Evolutionary conservation across 2,329 filamentous ascomycete species (phyloP), one percentile per base, ranked within the genome.

Genomic region (Verticillium albo-atrum): DNA sequence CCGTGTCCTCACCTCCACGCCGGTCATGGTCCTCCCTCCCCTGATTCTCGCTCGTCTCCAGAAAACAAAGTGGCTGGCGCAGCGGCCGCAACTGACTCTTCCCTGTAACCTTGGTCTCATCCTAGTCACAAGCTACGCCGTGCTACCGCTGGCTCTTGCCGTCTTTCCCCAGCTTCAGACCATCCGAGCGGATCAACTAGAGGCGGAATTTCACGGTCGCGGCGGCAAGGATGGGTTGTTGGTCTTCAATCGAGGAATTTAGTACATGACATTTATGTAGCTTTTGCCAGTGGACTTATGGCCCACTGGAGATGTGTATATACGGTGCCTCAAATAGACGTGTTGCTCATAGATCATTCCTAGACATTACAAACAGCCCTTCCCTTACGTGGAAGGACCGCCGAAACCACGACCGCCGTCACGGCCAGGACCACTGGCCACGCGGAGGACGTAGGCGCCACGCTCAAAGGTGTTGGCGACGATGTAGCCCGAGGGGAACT

Each of bases 21-120:
- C 95, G 10, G 95, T 99, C 77, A 99, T 99, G 95, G 92, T 96
- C 15, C 81, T 99, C 53, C 95, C 95, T 50, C 92, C 95, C 25
- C 79, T 99, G 71, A 77, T 96, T 26, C 82, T 99, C 58, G 90
- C 98, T 57, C 83, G 87, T 66, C 79, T 99, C 67, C 93, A 99
- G 81, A 84, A 88, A 75, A 90, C 87, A 56, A 82, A 89, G 61
- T 98, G 92, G 92, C 76, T 98, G 67, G 87, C 87, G 77, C 80
- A 81, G 63, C 85, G 91, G 64, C 95, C 94, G 6, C 82, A 88
- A 61, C 80, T 93, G 75, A 89, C 91, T 10, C 78, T 90, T 59
- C 92, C 93, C 1, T 79, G 97, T 53, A 99, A 99, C 75, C 75
- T 99, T 63, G 92, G 86, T 1, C 75, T 99, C 66, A 96, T 99